Evolutionary conservation across 139 green algal genomes (phyloP).

Genomic region (Asterochloris erici): DNA sequence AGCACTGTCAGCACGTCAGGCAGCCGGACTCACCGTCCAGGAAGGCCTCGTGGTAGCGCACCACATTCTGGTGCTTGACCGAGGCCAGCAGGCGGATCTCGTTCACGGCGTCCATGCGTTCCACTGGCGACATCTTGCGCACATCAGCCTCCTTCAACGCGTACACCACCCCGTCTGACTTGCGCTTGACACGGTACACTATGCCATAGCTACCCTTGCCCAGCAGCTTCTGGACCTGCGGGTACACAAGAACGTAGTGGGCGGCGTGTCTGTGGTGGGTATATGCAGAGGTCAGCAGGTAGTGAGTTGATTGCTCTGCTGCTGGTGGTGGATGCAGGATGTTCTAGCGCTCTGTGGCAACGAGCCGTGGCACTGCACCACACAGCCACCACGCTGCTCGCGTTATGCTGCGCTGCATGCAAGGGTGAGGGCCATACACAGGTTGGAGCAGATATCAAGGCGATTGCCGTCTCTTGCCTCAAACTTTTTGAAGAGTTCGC

Average conservation of each 20-base stretch:
- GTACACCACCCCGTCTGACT: constrained; percentile 62
- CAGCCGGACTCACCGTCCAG: constrained; percentile 35
- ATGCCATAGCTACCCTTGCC: constrained; percentile 74
- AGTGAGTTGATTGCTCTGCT: not conserved
- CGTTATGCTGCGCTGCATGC: not conserved
- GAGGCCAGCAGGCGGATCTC: constrained; percentile 73
- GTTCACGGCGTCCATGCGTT: constrained; percentile 69
- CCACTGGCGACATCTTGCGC: constrained; percentile 53
- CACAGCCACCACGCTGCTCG: not conserved
- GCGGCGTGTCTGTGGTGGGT: not conserved
- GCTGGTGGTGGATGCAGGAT: not conserved
- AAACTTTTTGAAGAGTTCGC: constrained; percentile 10
- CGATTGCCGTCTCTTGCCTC: not conserved
- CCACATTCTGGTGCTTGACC: constrained; percentile 55
- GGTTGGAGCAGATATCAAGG: not conserved
- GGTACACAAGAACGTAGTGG: no score
- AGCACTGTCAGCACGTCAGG: not conserved
- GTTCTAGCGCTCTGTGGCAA: not conserved
- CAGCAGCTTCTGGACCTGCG: constrained; percentile 68
- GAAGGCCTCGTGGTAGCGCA: constrained; percentile 76
- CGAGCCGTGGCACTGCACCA: not conserved
- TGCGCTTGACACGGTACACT: constrained; percentile 65
- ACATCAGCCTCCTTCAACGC: constrained; percentile 78
- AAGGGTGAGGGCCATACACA: not conserved
- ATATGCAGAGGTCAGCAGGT: not conserved